Evolutionary conservation across 768 basidiomycete genomes (phyloP), one percentile per base, ranked within the genome.

Genomic region (Leucosporidium yakuticum): DNA sequence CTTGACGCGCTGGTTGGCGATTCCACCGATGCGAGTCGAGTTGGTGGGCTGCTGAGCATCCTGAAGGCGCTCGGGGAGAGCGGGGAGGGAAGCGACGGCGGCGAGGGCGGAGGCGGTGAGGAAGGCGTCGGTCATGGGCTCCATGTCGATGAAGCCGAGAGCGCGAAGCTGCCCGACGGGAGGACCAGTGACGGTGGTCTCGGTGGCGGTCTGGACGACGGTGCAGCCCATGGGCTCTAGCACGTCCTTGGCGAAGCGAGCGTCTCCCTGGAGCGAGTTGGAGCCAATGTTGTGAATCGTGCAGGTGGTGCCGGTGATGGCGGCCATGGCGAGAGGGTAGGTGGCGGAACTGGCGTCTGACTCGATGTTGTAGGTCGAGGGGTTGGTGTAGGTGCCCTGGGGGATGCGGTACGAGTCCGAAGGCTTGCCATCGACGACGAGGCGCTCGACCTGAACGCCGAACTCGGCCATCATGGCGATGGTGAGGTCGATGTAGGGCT

Each of bases 401-500:
- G 95, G 95, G 65, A 99, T 92, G 70, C 86, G 84, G 79, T 99
- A 99, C 39, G 90, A 80, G 77, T 97, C 88, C 65, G 89, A 81
- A 2, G 79, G 79, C 60, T 84, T 83, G 8, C 90, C 88, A 34
- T 75, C 78, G 0, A 83, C 73, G 21, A 74, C 77, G 66, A 88
- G 83, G 57, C 95, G 85, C 23, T 80, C 79, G 59, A 92, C 94
- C 14, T 82, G 74, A 69, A 97, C 82, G 5, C 93, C 95, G 77
- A 99, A 99, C 12, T 88, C 85, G 69, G 83, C 83, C 96, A 99
- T 98, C 88, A 99, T 96, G 14, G 92, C 87, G 73, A 96, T 88
- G 14, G 96, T 98, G 96, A 98, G 97, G 80, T 99, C 94, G 79
- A 99, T 98, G 81, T 98, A 99, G 0, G 93, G 93, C 80, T 98